Percentiles rank a stretch among this genome's conserved stretches.
phyloP scores from a whole-genome alignment of 495 filamentous ascomycete genomes.

The Xylaria curta region DNA sequence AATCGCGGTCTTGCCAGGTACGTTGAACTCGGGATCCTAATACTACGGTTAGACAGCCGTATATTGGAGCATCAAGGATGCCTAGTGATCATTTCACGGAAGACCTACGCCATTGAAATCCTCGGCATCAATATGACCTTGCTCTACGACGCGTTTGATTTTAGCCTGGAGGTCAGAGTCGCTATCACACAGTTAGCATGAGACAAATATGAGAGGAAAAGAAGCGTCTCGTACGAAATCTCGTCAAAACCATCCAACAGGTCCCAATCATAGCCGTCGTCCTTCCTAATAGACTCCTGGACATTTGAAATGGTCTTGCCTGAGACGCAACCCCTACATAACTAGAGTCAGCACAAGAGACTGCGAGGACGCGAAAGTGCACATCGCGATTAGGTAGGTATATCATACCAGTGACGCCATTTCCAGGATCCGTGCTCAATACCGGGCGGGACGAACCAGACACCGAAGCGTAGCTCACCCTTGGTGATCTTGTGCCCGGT shows the following conservation, averaged over 20 bases:
- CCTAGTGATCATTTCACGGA: neutral
- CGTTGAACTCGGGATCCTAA: constrained; percentile 72
- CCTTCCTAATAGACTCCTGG: constrained; percentile 48
- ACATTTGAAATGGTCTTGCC: constrained; percentile 66
- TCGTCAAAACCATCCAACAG: constrained; percentile 76
- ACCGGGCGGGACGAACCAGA: constrained; percentile 62
- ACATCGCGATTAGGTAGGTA: neutral
- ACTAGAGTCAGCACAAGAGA: constrained; percentile 25
- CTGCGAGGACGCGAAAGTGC: neutral
- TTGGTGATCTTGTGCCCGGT: constrained; percentile 72
- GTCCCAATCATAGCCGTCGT: constrained; percentile 51
- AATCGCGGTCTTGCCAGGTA: constrained; percentile 69
- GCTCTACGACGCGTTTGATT: constrained; percentile 63
- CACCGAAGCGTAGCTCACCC: constrained; percentile 74
- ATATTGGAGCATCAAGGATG: neutral
- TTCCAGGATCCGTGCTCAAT: constrained; percentile 56
- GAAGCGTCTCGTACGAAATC: constrained; percentile 48
- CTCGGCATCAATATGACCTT: constrained; percentile 76
- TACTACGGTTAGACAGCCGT: constrained; percentile 7
- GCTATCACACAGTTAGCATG: constrained; percentile 29
- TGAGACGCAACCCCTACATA: constrained; percentile 78
- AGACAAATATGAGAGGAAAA: constrained; percentile 6
- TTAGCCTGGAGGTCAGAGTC: constrained; percentile 64
- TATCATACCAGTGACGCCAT: constrained; percentile 80
- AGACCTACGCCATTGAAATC: constrained; percentile 79